phyloP scores from a whole-genome alignment of 768 basidiomycete genomes.

The Pulveroboletus sp. region DNA sequence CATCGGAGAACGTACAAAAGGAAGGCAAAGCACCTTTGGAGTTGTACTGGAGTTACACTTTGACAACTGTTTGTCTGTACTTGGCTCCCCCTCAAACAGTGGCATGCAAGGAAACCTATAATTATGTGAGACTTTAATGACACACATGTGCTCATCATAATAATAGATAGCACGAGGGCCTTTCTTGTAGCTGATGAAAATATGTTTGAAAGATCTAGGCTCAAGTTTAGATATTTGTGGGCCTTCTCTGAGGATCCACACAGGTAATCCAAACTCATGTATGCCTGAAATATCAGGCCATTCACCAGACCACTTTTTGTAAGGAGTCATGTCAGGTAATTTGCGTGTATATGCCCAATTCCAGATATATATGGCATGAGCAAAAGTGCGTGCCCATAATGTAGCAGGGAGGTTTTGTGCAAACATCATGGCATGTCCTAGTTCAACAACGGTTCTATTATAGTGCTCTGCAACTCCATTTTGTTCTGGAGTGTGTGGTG shows the following conservation, averaged over 20 bases:
- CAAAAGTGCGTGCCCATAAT: slow-evolving; percentile 31
- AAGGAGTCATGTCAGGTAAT: background rate
- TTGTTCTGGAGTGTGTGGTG: slow-evolving; percentile 36
- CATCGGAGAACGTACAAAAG: too few species aligned
- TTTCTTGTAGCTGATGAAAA: too few species aligned
- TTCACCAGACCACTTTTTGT: background rate
- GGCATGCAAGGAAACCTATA: too few species aligned
- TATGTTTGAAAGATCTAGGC: too few species aligned
- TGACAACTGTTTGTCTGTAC: too few species aligned
- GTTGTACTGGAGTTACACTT: too few species aligned
- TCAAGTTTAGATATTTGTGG: background rate
- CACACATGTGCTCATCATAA: too few species aligned
- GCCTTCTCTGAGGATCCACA: background rate
- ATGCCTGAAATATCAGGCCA: background rate
- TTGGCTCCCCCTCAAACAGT: too few species aligned
- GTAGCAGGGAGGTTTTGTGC: slow-evolving; percentile 10
- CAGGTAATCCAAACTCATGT: background rate
- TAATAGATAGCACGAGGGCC: too few species aligned
- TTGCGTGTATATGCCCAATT: slow-evolving; percentile 13
- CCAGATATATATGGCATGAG: slow-evolving; percentile 25
- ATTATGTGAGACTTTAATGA: too few species aligned
- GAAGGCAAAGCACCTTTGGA: too few species aligned
- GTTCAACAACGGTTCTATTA: slow-evolving; percentile 32
- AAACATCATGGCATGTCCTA: slow-evolving; percentile 32
- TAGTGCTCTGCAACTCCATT: slow-evolving; percentile 36